These are phyloP conservation scores for Dentipellis sp. DNA, from an alignment of 768 basidiomycete species.

Conservation along the genomic window DNA sequence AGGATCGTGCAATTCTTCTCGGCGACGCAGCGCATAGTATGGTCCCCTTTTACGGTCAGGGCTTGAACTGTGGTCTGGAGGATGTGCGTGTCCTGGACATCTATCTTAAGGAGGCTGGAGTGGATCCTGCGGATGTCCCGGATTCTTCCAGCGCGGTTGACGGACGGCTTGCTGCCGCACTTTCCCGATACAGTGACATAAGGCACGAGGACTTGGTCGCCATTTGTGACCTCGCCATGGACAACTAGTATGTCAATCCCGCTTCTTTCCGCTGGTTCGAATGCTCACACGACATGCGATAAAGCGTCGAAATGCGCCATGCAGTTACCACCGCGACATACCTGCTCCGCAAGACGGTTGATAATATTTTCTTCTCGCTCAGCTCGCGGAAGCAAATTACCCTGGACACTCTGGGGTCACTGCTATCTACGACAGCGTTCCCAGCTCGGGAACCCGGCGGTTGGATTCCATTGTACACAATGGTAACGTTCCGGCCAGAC, in stretches of 20 bases:
- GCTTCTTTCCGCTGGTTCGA: constrained; percentile 7
- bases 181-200: constrained; percentile 70
- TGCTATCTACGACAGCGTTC: constrained; percentile 18
- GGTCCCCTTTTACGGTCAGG: constrained; percentile 98
- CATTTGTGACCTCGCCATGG: constrained; percentile 88
- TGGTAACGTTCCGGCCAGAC: constrained; percentile 97
- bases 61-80: constrained; percentile 95
- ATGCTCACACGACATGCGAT: constrained; percentile 10
- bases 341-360: constrained; percentile 69
- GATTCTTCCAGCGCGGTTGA: constrained; percentile 34
- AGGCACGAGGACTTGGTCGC: constrained; percentile 86
- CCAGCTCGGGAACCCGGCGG: constrained; percentile 45
- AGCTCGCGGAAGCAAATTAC: constrained; percentile 41
- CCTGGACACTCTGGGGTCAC: constrained; percentile 35
- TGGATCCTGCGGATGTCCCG: constrained; percentile 36
- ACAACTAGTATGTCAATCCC: constrained; percentile 77
- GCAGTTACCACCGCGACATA: constrained; percentile 77
- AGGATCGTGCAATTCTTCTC: constrained; percentile 77
- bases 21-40: constrained; percentile 97
- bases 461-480: constrained; percentile 92
- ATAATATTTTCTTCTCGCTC: constrained; percentile 62
- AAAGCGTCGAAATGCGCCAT: constrained; percentile 90
- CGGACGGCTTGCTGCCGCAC: constrained; percentile 50
- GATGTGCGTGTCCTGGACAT: constrained; percentile 86
- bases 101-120: constrained; percentile 62